Evolutionary conservation across 2,329 filamentous ascomycete species (phyloP).

Genomic region (Botrytis cinerea): DNA sequence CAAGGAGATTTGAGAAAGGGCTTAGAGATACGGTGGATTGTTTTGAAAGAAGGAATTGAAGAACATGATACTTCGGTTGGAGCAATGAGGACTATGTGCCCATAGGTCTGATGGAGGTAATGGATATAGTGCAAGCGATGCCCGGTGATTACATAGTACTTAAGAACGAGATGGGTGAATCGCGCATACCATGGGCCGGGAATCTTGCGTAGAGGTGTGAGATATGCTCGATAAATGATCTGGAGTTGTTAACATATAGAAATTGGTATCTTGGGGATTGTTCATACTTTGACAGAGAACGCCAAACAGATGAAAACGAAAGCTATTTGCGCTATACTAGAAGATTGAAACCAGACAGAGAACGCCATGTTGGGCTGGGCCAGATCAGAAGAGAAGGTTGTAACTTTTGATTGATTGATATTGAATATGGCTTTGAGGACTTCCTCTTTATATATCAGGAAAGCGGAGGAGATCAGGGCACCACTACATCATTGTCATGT

Average conservation of each 20-base stretch:
- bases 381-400: not conserved
- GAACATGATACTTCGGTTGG: constrained; percentile 1
- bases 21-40: constrained; percentile 6
- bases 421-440: not conserved
- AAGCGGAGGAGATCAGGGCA: not conserved
- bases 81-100: not conserved
- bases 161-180: not conserved
- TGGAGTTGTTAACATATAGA: not conserved
- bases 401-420: not conserved
- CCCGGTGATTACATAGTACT: not conserved
- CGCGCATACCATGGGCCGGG: constrained; percentile 17
- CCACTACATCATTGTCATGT: not conserved
- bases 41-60: not conserved
- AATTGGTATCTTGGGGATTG: not conserved
- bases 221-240: constrained; percentile 2
- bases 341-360: too few species aligned
- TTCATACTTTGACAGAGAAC: not conserved
- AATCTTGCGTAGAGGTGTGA: constrained; percentile 3
- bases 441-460: not conserved
- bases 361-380: fast-evolving
- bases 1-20: constrained; percentile 1
- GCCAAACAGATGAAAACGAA: not conserved
- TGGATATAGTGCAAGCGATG: not conserved
- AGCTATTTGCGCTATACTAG: too few species aligned
- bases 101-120: not conserved